A percentile compares a stretch with the other conserved stretches of the same genome.
Conservation (phyloP, 2,329 filamentous ascomycete genomes). For the Coleophoma crateriformis region DNA sequence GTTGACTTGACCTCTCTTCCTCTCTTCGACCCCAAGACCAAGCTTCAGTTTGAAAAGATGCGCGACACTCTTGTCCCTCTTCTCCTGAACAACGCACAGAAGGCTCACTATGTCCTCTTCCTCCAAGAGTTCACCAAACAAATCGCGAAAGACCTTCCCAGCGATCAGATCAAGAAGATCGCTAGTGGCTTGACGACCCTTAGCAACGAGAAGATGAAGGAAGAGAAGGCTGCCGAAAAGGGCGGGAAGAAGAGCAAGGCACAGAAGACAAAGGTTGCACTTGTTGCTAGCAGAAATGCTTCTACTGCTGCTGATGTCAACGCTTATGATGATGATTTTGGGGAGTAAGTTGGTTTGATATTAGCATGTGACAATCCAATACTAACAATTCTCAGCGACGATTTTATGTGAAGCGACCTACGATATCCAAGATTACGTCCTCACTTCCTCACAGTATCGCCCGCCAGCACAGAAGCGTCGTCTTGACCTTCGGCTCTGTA, state of each 20-base stretch:
- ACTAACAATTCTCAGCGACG: slow-evolving; percentile 44
- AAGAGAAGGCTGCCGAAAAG: slow-evolving; percentile 93
- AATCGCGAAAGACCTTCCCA: slow-evolving; percentile 79
- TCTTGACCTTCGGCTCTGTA: slow-evolving; percentile 1
- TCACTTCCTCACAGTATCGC: slow-evolving; percentile 5
- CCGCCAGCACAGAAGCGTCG: slow-evolving; percentile 3
- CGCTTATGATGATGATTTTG: slow-evolving; percentile 78
- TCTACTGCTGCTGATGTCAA: slow-evolving; percentile 62
- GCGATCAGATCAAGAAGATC: slow-evolving; percentile 95
- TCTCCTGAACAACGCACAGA: slow-evolving; percentile 70
- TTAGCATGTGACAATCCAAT: no score
- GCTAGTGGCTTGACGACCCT: slow-evolving; percentile 81
- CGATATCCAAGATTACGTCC: slow-evolving; percentile 3
- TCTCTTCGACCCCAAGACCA: slow-evolving; percentile 85
- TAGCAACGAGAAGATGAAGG: slow-evolving; percentile 96
- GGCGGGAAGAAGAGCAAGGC: slow-evolving; percentile 96
- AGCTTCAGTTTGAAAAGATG: slow-evolving; percentile 77
- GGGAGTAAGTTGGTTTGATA: slow-evolving; percentile 61
- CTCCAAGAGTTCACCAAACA: slow-evolving; percentile 87
- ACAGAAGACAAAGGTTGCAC: slow-evolving; percentile 85
- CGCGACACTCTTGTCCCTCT: slow-evolving; percentile 76
- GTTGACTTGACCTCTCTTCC: slow-evolving; percentile 76
- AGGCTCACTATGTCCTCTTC: slow-evolving; percentile 86
- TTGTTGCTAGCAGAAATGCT: slow-evolving; percentile 58
- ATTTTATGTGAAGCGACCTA: slow-evolving; percentile 60